Evolutionary conservation across 495 filamentous ascomycete species (phyloP).

Genomic region (Hyaloscypha bicolor): DNA sequence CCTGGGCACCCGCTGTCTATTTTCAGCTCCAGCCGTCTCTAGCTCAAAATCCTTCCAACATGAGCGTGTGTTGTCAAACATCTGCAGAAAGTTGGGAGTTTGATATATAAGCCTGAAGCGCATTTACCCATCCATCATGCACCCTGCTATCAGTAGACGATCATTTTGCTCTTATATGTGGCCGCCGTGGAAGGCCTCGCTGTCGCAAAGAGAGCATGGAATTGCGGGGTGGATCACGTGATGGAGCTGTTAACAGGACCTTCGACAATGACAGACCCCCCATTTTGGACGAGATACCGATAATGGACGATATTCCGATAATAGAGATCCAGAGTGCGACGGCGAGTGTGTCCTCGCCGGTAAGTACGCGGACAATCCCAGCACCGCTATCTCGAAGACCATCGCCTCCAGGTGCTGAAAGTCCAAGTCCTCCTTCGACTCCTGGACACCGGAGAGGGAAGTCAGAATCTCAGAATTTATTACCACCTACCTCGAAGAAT

Average conservation of each 20-base stretch:
- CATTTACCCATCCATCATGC: slow-evolving; percentile 13
- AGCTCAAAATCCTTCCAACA: neutral
- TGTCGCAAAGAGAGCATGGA: slow-evolving; percentile 5
- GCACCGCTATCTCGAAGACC: neutral
- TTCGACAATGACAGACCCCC: neutral
- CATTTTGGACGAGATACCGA: slow-evolving; percentile 1
- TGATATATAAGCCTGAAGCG: slow-evolving; percentile 4
- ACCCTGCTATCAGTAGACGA: neutral
- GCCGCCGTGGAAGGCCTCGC: neutral
- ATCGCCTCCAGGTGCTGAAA: neutral
- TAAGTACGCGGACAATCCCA: no score
- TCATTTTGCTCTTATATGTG: slow-evolving; percentile 4
- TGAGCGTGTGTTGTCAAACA: neutral
- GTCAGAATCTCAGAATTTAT: slow-evolving; percentile 20
- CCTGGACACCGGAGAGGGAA: slow-evolving; percentile 13
- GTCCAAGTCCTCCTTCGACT: neutral
- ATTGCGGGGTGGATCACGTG: slow-evolving; percentile 8
- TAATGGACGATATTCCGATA: neutral
- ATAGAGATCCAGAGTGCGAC: neutral
- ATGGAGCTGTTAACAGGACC: slow-evolving; percentile 1
- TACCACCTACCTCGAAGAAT: slow-evolving; percentile 15
- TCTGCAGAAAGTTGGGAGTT: neutral
- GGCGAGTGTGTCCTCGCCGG: no score
- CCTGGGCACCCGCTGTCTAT: slow-evolving; percentile 10
- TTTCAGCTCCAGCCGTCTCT: slow-evolving; percentile 12